phyloP scores from a whole-genome alignment of 805 yeast species.

The Yarrowia porcina region DNA sequence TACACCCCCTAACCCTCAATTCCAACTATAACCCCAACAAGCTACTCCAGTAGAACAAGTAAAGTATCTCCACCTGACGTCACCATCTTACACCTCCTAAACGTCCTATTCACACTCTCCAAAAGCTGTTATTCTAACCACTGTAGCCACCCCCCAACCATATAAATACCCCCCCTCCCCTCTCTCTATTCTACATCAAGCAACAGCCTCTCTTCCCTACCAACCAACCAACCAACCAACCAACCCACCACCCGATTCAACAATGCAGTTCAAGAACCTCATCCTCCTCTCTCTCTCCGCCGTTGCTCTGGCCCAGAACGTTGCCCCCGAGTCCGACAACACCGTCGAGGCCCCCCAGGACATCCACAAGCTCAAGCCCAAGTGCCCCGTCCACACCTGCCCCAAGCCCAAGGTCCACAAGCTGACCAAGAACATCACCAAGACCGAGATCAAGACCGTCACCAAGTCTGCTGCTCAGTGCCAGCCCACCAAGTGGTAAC shows the following conservation, averaged over 20 bases:
- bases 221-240: neutral
- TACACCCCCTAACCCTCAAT: neutral
- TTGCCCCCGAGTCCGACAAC: neutral
- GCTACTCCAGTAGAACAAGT: neutral
- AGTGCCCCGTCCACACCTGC: conserved; percentile 21
- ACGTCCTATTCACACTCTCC: neutral
- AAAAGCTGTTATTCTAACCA: neutral
- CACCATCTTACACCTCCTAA: neutral
- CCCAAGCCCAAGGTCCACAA: conserved; percentile 18
- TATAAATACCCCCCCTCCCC: neutral
- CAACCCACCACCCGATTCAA: neutral
- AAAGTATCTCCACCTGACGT: neutral
- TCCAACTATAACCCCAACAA: neutral
- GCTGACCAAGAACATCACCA: conserved; percentile 25
- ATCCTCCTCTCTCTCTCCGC: conserved; percentile 22
- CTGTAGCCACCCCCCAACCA: neutral
- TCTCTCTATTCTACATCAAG: neutral
- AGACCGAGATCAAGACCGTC: neutral
- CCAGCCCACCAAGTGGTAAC: conserved; percentile 5
- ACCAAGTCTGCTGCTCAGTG: conserved; percentile 15
- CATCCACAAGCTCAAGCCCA: conserved; percentile 4
- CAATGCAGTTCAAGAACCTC: conserved; percentile 24
- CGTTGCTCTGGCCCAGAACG: conserved; percentile 19
- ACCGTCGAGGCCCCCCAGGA: conserved; percentile 18
- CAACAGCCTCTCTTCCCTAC: neutral